Conservation (phyloP, 1,284 basidiomycete species). For the Termitomyces sp. region DNA sequence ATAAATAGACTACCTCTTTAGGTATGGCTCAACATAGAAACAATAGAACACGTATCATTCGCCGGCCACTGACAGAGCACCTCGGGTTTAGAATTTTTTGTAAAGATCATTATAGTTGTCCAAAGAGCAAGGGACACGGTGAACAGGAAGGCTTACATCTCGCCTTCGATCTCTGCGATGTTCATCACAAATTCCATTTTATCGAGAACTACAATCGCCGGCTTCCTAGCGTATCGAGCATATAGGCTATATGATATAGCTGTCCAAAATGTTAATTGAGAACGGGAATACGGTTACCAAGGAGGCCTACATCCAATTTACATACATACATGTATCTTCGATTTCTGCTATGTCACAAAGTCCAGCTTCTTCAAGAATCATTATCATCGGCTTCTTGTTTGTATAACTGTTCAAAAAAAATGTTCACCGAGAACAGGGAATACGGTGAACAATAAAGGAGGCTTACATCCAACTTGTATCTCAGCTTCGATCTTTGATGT, state of each 20-base stretch:
- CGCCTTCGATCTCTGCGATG: background rate
- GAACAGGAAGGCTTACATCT: background rate
- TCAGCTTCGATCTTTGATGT: background rate
- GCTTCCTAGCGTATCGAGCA: background rate
- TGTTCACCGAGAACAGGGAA: no score
- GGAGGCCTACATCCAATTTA: background rate
- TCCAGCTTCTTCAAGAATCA: background rate
- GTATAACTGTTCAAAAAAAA: no score
- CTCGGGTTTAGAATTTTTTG: background rate
- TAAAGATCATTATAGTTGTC: background rate
- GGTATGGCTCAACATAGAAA: background rate
- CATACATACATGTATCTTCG: background rate
- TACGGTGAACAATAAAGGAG: no score
- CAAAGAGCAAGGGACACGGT: background rate
- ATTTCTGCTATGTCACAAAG: background rate
- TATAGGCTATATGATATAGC: background rate
- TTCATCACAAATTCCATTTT: background rate
- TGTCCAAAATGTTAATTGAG: background rate
- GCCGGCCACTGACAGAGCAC: background rate
- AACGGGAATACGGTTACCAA: background rate
- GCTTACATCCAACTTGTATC: background rate
- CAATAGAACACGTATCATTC: background rate
- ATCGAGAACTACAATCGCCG: background rate
- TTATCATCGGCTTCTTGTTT: background rate
- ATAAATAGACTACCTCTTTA: background rate